A percentile compares a stretch with the other conserved stretches of the same genome.
phyloP scores from a whole-genome alignment of 1,284 basidiomycete species.

The Pholiota adiposa region DNA sequence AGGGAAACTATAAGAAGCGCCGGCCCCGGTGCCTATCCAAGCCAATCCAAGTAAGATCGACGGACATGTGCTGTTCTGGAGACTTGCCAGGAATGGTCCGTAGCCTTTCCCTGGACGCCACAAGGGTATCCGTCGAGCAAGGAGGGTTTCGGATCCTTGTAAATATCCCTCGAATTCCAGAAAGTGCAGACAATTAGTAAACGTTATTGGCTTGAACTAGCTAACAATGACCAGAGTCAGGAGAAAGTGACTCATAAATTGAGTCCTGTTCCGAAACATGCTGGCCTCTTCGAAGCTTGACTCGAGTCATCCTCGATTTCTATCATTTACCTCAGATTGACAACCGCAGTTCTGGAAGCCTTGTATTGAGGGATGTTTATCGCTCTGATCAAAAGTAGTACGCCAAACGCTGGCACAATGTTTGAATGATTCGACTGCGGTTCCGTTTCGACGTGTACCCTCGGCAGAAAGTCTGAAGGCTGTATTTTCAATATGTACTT shows the following conservation, averaged over 20 bases:
- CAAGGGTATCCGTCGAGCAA: too few relatives aligned
- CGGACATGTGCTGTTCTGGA: background rate
- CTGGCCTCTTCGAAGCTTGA: background rate
- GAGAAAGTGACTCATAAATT: background rate
- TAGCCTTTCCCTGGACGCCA: too few relatives aligned
- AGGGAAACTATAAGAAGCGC: background rate
- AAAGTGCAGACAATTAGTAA: too few relatives aligned
- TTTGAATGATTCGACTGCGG: background rate
- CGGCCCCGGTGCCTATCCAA: background rate
- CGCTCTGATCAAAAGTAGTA: background rate
- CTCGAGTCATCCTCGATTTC: background rate
- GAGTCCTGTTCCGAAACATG: background rate
- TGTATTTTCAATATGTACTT: background rate
- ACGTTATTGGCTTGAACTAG: background rate
- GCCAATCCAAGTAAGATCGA: background rate
- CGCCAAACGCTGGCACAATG: background rate
- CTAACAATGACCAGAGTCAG: background rate
- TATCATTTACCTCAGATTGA: background rate
- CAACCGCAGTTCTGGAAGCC: background rate
- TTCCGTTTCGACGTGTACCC: background rate
- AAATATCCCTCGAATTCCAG: too few relatives aligned
- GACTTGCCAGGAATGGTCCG: background rate
- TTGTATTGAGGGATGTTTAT: background rate
- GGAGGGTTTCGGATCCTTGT: too few relatives aligned
- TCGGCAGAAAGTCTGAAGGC: background rate